A percentile compares a stretch with the other conserved stretches of the same genome.
These are phyloP conservation scores for Alternaria viburni DNA, from an alignment of 2,329 filamentous ascomycete genomes.

Conservation along the genomic window DNA sequence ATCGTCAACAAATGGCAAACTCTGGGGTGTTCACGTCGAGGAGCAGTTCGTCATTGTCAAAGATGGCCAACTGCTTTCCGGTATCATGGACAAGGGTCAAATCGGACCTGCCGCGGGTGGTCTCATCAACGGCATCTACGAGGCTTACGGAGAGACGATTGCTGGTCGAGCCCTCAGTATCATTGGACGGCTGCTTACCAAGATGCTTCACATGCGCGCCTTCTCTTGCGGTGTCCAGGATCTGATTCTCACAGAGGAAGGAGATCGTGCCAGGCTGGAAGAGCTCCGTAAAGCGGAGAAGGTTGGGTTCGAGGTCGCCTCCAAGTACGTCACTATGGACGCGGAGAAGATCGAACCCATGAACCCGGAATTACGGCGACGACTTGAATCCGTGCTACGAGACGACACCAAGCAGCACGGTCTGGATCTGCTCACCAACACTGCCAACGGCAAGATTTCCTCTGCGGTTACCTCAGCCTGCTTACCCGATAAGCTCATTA, in stretches of 20 bases:
- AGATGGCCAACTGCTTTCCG: constrained; percentile 84
- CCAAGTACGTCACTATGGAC: constrained; percentile 86
- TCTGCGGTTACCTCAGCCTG: constrained; percentile 78
- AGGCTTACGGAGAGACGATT: constrained; percentile 85
- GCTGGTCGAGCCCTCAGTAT: constrained; percentile 90
- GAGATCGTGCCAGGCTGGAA: constrained; percentile 73
- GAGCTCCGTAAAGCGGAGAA: constrained; percentile 70
- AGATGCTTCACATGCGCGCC: constrained; percentile 88
- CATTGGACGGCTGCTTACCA: constrained; percentile 85
- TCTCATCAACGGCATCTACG: constrained; percentile 89
- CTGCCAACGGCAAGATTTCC: constrained; percentile 72
- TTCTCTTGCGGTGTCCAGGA: constrained; percentile 99
- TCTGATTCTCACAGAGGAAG: constrained; percentile 79
- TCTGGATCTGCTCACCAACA: constrained; percentile 87
- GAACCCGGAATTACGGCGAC: constrained; percentile 73
- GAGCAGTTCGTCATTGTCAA: constrained; percentile 83
- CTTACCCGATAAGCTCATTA: constrained; percentile 81
- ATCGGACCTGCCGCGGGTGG: constrained; percentile 87
- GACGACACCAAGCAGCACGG: constrained; percentile 91
- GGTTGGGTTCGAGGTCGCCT: constrained; percentile 79
- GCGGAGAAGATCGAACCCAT: constrained; percentile 66
- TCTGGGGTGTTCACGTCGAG: constrained; percentile 78
- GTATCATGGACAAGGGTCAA: constrained; percentile 95
- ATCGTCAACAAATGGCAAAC: constrained; percentile 76
- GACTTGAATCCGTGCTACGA: constrained; percentile 86